These are phyloP conservation scores for Nakazawaea laoshanensis DNA, from an alignment of 805 yeast species.

Conservation along the genomic window DNA sequence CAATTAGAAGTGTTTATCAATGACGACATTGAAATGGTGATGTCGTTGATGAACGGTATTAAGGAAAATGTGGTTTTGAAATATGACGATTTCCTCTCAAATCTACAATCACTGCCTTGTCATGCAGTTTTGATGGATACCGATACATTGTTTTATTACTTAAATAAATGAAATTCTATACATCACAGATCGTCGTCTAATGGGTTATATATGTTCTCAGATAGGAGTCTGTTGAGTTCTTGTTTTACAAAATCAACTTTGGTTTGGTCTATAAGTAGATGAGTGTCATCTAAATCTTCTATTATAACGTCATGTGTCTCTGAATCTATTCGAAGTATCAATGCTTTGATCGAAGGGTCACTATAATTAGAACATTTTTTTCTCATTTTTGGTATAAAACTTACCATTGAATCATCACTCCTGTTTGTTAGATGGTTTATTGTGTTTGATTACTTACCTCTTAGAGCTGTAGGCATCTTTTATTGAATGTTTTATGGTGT, in stretches of 20 bases:
- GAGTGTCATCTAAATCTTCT: slow-evolving; percentile 90
- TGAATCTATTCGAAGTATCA: slow-evolving; percentile 76
- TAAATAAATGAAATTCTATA: slow-evolving; percentile 19
- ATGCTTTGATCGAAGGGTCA: slow-evolving; percentile 89
- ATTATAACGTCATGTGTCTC: slow-evolving; percentile 57
- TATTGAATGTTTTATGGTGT: background rate
- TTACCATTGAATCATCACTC: slow-evolving; percentile 36
- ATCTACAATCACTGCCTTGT: slow-evolving; percentile 11
- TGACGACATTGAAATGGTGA: slow-evolving; percentile 40
- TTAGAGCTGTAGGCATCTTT: slow-evolving; percentile 8
- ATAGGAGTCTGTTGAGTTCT: slow-evolving; percentile 67
- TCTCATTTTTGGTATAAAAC: slow-evolving; percentile 9
- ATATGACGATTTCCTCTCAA: slow-evolving; percentile 45
- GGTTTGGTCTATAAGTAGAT: slow-evolving; percentile 69
- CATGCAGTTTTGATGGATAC: slow-evolving; percentile 36
- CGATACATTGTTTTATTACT: slow-evolving; percentile 41
- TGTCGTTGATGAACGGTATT: slow-evolving; percentile 52
- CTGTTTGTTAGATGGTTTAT: slow-evolving; percentile 10
- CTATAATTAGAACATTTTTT: slow-evolving; percentile 26
- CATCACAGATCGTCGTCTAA: slow-evolving; percentile 55
- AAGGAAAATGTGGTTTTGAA: slow-evolving; percentile 50
- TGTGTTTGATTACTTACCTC: slow-evolving; percentile 4
- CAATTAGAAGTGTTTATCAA: slow-evolving; percentile 46
- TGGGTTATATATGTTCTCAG: slow-evolving; percentile 82
- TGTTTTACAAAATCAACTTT: slow-evolving; percentile 69